Evolutionary conservation across 805 yeast species (phyloP), one percentile per base, ranked within the genome.

Genomic region (Yarrowia sp.): DNA sequence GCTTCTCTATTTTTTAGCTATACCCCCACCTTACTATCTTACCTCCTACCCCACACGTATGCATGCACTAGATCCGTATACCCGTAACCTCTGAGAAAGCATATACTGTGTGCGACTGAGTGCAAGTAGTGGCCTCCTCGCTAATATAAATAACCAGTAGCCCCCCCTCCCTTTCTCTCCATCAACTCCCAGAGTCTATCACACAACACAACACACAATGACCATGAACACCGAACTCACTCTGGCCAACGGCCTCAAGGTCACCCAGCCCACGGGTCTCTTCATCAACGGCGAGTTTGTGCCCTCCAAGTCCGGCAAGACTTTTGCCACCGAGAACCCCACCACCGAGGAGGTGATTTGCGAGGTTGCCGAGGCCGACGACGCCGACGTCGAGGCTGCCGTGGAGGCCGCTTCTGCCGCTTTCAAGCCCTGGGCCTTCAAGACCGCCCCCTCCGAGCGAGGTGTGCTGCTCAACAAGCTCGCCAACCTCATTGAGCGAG

Each of bases 361-460:
- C 64, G 83, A 84, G 68, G 86, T 89, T 68, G 87, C 89, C 76
- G 91, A 87, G 78, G 96, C 91, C 60, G 82, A 84, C 70, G 88
- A 81, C 69, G 94, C 86, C 68, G 97, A 91, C 77, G 87, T 91
- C 44, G 91, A 91, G 70, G 72, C 79, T 70, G 97, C 97, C 24
- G 96, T 92, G 52, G 84, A 85, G n/a, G 94, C 96, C 39, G 97
- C 97, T 58, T 79, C 82, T 70, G 87, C 82, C 60, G 97, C 97
- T 14, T 92, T 89, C 60, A 80, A 84, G 68, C 79, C 79, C 39
- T 92, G 97, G 97, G 83, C 90, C 46, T 78, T 79, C 46, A 80
- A 81, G 43, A 88, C 90, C 69, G 95, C 96, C n/a, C 73, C 82
- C 30, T 56, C 58, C 52, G 61, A 34, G 43, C 86, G 97, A 76